A percentile compares a stretch with the other conserved stretches of the same genome.
These are phyloP conservation scores for Neonectria punicea DNA, from an alignment of 2,329 filamentous ascomycete genomes.

Conservation along the genomic window DNA sequence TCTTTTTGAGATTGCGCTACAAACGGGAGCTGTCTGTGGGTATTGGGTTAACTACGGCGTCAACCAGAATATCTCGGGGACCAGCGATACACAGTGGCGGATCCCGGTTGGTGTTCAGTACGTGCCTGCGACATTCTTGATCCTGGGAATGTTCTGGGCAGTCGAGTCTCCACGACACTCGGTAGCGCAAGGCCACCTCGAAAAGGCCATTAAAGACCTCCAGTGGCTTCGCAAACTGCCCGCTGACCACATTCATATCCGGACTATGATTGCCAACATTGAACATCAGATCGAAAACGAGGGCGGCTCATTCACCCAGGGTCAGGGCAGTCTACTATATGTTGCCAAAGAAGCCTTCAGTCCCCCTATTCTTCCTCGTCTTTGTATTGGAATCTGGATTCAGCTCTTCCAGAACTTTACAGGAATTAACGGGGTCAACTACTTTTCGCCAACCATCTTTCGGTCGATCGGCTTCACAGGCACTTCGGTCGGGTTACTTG, in stretches of 20 bases:
- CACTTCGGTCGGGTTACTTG: constrained; percentile 66
- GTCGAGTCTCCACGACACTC: constrained; percentile 48
- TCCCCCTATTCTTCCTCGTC: constrained; percentile 56
- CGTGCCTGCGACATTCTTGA: constrained; percentile 38
- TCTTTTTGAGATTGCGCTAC: constrained; percentile 62
- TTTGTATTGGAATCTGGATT: constrained; percentile 67
- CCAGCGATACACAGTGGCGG: constrained; percentile 49
- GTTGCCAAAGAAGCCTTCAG: constrained; percentile 24
- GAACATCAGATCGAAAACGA: constrained; percentile 30
- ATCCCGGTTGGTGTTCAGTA: constrained; percentile 50
- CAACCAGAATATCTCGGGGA: constrained; percentile 28
- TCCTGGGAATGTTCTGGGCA: constrained; percentile 43
- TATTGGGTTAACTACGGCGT: constrained; percentile 51
- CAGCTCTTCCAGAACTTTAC: constrained; percentile 42
- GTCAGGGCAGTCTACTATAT: constrained; percentile 1
- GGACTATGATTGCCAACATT: constrained; percentile 23
- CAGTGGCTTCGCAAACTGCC: constrained; percentile 28
- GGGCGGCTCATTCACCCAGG: constrained; percentile 4
- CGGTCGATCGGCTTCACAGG: constrained; percentile 68
- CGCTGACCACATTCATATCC: constrained; percentile 24
- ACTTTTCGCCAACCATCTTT: constrained; percentile 73
- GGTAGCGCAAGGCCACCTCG: constrained; percentile 13
- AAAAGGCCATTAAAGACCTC: constrained; percentile 24
- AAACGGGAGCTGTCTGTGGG: constrained; percentile 59
- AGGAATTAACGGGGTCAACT: constrained; percentile 74